Percentiles rank a stretch among this genome's conserved stretches.
Evolutionary conservation across 31 red algal species (phyloP).

Genomic region (Asparagopsis taxiformis): DNA sequence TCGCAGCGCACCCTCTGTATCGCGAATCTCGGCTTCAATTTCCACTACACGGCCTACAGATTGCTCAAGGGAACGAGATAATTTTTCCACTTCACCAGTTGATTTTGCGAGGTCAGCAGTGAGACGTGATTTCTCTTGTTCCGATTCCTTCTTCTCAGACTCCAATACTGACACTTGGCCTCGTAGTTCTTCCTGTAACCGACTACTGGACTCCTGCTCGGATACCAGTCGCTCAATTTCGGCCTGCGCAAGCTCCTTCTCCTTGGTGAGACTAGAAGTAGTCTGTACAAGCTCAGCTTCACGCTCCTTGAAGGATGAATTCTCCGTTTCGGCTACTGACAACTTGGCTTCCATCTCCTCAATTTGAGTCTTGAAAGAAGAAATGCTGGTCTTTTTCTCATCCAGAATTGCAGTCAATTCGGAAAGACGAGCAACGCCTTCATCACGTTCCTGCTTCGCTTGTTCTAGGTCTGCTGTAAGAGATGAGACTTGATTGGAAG

Average conservation of each 20-base stretch:
- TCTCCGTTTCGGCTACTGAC: not conserved
- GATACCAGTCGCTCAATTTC: constrained; percentile 1
- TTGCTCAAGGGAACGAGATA: not conserved
- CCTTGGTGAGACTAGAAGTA: not conserved
- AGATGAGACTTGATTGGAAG: constrained; percentile 20
- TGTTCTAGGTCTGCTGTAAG: constrained; percentile 8
- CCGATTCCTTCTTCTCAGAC: constrained; percentile 1
- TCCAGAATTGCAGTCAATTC: not conserved
- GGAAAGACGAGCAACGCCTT: not conserved
- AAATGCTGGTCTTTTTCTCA: not conserved
- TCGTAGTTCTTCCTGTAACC: constrained; percentile 8
- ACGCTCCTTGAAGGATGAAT: not conserved
- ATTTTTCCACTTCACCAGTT: constrained; percentile 4
- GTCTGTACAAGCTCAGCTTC: not conserved
- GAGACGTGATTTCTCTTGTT: constrained; percentile 4
- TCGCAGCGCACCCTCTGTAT: constrained; percentile 5
- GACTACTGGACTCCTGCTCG: not conserved
- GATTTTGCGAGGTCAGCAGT: not conserved
- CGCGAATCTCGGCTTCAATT: not conserved
- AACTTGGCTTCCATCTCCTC: not conserved
- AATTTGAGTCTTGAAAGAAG: not conserved
- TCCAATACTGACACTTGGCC: constrained; percentile 6
- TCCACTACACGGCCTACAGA: not conserved
- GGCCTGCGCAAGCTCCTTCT: not conserved
- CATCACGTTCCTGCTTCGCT: constrained; percentile 13